Percentiles rank a stretch among this genome's conserved stretches.
Conservation (phyloP, 257 asterid genomes). For the Solanum piurae region DNA sequence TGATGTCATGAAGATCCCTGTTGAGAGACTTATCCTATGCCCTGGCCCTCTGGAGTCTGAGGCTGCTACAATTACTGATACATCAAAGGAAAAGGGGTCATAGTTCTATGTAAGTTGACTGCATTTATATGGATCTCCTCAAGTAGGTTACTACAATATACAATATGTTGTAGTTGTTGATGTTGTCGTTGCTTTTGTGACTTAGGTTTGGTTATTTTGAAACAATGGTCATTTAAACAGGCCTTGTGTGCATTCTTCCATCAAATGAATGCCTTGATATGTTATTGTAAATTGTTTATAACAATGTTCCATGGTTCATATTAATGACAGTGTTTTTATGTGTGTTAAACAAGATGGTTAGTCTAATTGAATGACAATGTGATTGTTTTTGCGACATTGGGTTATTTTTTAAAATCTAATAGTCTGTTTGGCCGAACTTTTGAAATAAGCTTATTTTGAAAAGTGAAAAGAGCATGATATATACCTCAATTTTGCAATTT, state of each 20-base stretch:
- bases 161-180: not conserved
- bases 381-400: not conserved
- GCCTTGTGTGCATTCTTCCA: not conserved
- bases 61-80: not conserved
- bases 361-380: not conserved
- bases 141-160: not conserved
- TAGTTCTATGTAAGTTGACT: not conserved
- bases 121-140: not conserved
- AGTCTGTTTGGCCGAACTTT: not conserved
- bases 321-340: not conserved
- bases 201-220: not conserved
- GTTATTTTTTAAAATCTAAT: not conserved
- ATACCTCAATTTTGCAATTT: no score
- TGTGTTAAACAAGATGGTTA: not conserved
- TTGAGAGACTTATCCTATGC: slow-evolving; percentile 54
- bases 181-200: not conserved
- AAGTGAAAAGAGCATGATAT: not conserved
- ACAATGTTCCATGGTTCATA: not conserved
- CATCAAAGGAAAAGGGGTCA: slow-evolving; percentile 15
- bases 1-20: slow-evolving; percentile 70
- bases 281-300: not conserved
- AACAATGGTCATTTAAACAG: not conserved
- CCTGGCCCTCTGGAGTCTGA: slow-evolving; percentile 16
- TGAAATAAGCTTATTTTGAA: not conserved
- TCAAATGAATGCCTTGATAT: not conserved